Conservation (phyloP, 2,329 filamentous ascomycete genomes). For the Cordyceps tenuipes region DNA sequence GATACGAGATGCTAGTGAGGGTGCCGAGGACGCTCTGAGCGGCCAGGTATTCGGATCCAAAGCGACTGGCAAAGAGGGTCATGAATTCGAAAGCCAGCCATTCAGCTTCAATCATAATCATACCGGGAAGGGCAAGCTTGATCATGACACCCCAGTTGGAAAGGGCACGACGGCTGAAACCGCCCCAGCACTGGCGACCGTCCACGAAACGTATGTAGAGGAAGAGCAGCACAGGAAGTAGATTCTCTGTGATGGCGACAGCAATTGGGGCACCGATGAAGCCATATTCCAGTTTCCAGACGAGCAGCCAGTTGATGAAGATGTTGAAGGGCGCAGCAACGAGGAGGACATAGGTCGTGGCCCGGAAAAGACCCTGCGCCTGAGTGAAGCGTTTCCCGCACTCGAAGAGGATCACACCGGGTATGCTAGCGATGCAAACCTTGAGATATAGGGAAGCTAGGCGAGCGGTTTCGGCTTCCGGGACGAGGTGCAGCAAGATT, state of each 20-base stretch:
- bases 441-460: slow-evolving; percentile 67
- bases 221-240: slow-evolving; percentile 69
- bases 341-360: slow-evolving; percentile 68
- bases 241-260: slow-evolving; percentile 67
- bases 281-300: slow-evolving; percentile 60
- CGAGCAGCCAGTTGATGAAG: slow-evolving; percentile 69
- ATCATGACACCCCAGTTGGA: slow-evolving; percentile 77
- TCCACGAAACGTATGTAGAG: slow-evolving; percentile 68
- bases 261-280: slow-evolving; percentile 79
- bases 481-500: slow-evolving; percentile 45
- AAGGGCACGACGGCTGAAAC: slow-evolving; percentile 62
- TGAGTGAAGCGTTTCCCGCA: slow-evolving; percentile 73
- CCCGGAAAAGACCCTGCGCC: slow-evolving; percentile 72
- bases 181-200: slow-evolving; percentile 76
- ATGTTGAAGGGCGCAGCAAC: slow-evolving; percentile 70
- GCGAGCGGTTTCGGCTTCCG: slow-evolving; percentile 50
- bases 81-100: slow-evolving; percentile 89
- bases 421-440: slow-evolving; percentile 63
- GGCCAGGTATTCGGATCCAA: slow-evolving; percentile 71
- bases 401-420: slow-evolving; percentile 71
- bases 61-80: slow-evolving; percentile 71
- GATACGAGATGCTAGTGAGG: slow-evolving; percentile 72
- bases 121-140: slow-evolving; percentile 74
- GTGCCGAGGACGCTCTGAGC: slow-evolving; percentile 82
- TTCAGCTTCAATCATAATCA: slow-evolving; percentile 91